Percentiles rank a stretch among this genome's conserved stretches.
phyloP scores from a whole-genome alignment of 805 yeast genomes.

The Priceomyces melissophilus region DNA sequence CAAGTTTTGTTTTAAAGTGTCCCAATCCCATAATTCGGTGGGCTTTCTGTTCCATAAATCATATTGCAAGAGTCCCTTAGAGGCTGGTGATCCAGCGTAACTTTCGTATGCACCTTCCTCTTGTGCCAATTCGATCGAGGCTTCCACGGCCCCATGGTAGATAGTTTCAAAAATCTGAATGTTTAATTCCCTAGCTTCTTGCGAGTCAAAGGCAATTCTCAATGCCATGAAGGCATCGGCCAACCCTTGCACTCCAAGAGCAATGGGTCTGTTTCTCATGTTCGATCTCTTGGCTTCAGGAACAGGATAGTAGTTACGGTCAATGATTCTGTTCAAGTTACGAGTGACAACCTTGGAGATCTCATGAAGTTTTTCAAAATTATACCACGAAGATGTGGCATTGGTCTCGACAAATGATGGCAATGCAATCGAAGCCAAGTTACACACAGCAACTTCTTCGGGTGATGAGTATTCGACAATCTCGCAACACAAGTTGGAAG shows the following conservation, averaged over 20 bases:
- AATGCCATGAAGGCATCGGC: conserved; percentile 57
- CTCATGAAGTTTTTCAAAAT: conserved; percentile 54
- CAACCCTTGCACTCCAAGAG: conserved; percentile 62
- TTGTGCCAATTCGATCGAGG: conserved; percentile 52
- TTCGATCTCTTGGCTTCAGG: conserved; percentile 52
- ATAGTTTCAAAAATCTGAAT: conserved; percentile 61
- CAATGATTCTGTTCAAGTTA: conserved; percentile 56
- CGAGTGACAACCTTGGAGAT: conserved; percentile 52
- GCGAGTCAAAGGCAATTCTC: conserved; percentile 56
- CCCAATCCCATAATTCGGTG: conserved; percentile 59
- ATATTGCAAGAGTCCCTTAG: conserved; percentile 53
- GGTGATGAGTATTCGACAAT: conserved; percentile 59
- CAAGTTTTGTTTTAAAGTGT: conserved; percentile 46
- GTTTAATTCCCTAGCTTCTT: conserved; percentile 53
- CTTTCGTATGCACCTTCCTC: conserved; percentile 50
- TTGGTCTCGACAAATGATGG: conserved; percentile 53
- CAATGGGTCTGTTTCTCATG: conserved; percentile 59
- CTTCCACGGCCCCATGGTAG: conserved; percentile 57
- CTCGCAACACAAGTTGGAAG: conserved; percentile 62
- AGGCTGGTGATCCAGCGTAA: conserved; percentile 57
- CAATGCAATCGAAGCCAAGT: conserved; percentile 57
- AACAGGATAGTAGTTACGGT: conserved; percentile 55
- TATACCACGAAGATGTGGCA: conserved; percentile 42
- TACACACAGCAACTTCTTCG: conserved; percentile 60
- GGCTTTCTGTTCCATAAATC: conserved; percentile 61